A percentile compares a stretch with the other conserved stretches of the same genome.
phyloP scores from a whole-genome alignment of 148 eudicot species.

The Cornus florida region DNA sequence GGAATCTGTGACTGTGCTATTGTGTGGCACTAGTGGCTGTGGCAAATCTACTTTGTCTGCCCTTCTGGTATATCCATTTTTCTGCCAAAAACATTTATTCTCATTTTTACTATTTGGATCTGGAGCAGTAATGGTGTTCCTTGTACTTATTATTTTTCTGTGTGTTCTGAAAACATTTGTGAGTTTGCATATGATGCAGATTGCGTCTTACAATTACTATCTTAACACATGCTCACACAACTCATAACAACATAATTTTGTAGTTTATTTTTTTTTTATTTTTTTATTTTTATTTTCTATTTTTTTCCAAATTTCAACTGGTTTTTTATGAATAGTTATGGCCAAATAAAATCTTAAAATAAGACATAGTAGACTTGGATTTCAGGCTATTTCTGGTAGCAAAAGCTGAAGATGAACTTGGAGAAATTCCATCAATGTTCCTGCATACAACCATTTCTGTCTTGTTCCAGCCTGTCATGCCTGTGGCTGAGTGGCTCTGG shows the following conservation, averaged over 20 bases:
- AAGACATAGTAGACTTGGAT: background rate
- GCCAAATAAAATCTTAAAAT: background rate
- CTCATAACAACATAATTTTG: no score
- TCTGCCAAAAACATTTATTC: background rate
- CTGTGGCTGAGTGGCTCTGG: background rate
- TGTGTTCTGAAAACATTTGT: background rate
- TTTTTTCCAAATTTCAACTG: background rate
- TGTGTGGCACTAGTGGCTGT: constrained; percentile 97
- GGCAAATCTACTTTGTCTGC: constrained; percentile 97
- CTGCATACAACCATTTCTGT: background rate
- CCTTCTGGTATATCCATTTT: constrained; percentile 58
- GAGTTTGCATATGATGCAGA: background rate
- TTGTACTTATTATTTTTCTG: background rate
- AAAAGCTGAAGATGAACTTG: background rate
- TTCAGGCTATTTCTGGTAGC: no score
- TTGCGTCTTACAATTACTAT: no score
- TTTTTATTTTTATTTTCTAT: no score
- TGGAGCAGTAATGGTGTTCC: background rate
- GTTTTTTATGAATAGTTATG: background rate
- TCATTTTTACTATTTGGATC: background rate
- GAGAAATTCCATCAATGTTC: background rate
- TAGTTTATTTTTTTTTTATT: no score
- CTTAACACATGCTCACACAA: no score
- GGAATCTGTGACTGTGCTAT: constrained; percentile 82
- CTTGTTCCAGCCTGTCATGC: background rate